Evolutionary conservation across 805 yeast genomes (phyloP).

Genomic region (Cyberlindnera maritima): DNA sequence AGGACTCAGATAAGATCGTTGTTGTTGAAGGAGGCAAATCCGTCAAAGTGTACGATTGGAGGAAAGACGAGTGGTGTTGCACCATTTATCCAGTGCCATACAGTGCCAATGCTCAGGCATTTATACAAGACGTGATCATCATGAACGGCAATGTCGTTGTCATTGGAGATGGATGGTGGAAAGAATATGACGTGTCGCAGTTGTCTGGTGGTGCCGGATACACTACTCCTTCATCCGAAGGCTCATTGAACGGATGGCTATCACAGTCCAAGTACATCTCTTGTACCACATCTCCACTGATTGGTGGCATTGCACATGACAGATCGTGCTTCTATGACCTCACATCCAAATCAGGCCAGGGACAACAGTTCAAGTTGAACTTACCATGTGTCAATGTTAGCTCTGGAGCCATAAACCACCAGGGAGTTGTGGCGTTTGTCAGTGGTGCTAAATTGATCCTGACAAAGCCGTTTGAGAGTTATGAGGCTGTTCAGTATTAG

Average conservation of each 20-base stretch:
- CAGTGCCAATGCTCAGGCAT: conserved; percentile 12
- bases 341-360: conserved; percentile 17
- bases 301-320: conserved; percentile 24
- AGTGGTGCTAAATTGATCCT: conserved; percentile 24
- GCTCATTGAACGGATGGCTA: conserved; percentile 25
- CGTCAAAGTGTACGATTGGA: conserved; percentile 35
- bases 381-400: conserved; percentile 22
- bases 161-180: conserved; percentile 35
- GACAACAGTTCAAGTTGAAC: conserved; percentile 20
- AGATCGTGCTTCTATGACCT: conserved; percentile 26
- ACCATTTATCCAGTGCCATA: conserved; percentile 32
- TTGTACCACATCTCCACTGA: conserved; percentile 11
- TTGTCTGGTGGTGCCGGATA: conserved; percentile 35
- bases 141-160: conserved; percentile 28
- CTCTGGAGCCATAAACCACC: conserved; percentile 24
- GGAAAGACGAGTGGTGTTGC: conserved; percentile 27
- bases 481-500: conserved; percentile 24
- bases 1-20: conserved; percentile 31
- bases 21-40: conserved; percentile 33
- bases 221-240: conserved; percentile 24
- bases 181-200: conserved; percentile 25
- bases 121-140: conserved; percentile 23
- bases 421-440: conserved; percentile 25
- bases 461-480: conserved; percentile 27
- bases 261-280: conserved; percentile 18